Evolutionary conservation across 208 protist species (phyloP).

Genomic region (Herpetomonas samuelpessoai): DNA sequence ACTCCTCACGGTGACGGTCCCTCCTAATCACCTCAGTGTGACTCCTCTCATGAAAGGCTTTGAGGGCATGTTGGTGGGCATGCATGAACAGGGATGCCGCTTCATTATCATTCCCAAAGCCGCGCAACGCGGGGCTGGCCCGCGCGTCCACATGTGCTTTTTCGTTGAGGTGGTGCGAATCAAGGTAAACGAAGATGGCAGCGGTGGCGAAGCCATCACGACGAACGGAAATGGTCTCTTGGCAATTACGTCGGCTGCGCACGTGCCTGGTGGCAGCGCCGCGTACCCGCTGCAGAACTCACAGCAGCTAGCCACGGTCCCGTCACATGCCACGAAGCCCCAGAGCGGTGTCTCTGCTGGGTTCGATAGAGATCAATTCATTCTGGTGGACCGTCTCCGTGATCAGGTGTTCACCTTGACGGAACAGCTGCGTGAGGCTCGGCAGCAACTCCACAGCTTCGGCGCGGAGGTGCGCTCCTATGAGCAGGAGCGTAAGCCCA

Average conservation of each 20-base stretch:
- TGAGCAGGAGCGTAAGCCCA: conserved; percentile 25
- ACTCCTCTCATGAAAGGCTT: conserved; percentile 65
- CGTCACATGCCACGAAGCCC: background rate
- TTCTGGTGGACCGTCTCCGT: conserved; percentile 56
- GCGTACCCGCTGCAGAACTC: background rate
- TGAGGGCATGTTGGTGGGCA: conserved; percentile 75
- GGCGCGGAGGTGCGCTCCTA: conserved; percentile 39
- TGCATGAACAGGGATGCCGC: conserved; percentile 55
- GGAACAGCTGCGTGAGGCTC: conserved; percentile 57
- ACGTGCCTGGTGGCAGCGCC: background rate
- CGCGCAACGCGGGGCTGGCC: conserved; percentile 43
- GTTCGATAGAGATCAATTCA: conserved; percentile 64
- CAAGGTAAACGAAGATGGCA: conserved; percentile 23
- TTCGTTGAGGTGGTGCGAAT: conserved; percentile 43
- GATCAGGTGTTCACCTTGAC: conserved; percentile 67
- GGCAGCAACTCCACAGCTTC: conserved; percentile 47
- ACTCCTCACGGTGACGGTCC: conserved; percentile 34
- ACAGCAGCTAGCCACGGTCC: conserved; percentile 6
- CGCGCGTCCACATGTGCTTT: conserved; percentile 68
- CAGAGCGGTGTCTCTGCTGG: conserved; percentile 13
- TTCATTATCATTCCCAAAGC: conserved; percentile 50
- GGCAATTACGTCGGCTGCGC: background rate
- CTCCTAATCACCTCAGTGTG: conserved; percentile 62
- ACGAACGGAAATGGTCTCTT: background rate
- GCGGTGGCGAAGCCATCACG: background rate